Evolutionary conservation across 2,329 filamentous ascomycete genomes (phyloP), one percentile per base, ranked within the genome.

Genomic region (Neofusicoccum ribis): DNA sequence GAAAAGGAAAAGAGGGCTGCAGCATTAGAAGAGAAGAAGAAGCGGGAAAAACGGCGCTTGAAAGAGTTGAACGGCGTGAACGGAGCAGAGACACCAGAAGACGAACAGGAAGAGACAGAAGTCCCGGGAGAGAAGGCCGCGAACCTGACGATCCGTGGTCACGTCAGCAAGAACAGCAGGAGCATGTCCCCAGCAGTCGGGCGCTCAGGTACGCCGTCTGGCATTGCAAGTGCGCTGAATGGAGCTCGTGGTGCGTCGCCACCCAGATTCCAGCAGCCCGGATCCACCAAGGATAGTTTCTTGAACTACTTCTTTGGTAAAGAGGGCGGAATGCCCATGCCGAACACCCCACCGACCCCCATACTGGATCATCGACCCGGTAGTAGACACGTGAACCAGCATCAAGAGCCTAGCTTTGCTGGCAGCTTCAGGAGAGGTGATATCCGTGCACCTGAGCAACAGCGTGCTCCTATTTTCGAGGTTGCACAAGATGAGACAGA

Each of bases 251-350:
- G 87, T 41, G 80, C 80, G 37, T 89, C 89, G 49, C 88, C 89
- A 11, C 83, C 87, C 34, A 84, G 85, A 63, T 85, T 90, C 47
- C 56, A 51, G n/a, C 67, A 69, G 68, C 86, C 86, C 68, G 82
- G 82, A 31, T 76, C 85, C 58, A 86, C 75, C n/a, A 87, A 89
- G 68, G 95, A 99, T 79, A 96, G 93, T 0, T 99, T 99, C 83
- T 79, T 99, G 68, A 98, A 94, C 79, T 99, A 99, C 79, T 99
- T 99, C 80, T 99, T 99, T 73, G 93, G 95, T 72, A 98, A 99
- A 76, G 95, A 99, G 67, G 91, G 91, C 52, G 83, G 86, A 44
- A 78, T 83, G 66, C 73, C 82, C 51, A 75, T 78, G 36, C 74
- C 78, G 69, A 81, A 78, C 68, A 20, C 23, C 8, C 63, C 63